Evolutionary conservation across 805 yeast species (phyloP), one percentile per base, ranked within the genome.

Genomic region (Kluyveromyces lactis): DNA sequence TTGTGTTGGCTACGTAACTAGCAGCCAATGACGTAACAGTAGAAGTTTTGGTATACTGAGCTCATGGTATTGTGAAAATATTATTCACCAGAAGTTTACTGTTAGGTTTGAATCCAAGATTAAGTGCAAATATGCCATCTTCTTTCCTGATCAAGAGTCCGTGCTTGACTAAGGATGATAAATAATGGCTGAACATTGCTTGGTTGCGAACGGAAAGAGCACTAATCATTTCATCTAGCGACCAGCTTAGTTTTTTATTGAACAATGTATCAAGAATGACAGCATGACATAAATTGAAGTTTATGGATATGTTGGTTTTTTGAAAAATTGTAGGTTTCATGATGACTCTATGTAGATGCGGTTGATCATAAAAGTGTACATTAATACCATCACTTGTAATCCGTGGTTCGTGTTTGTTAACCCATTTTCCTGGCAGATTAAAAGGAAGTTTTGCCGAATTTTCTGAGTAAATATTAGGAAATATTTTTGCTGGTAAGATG

Each of bases 291-390:
- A 34, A 24, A 16, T 24, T 24, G 18, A 34, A 9, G 9, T 34
- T 24, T 2, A 34, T 4, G 11, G 21, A 23, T 8, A 34, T 16
- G 10, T 6, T 4, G 15, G 13, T 10, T 13, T 24, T 34, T 3
- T 17, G 9, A 16, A 34, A 34, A 11, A 24, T 24, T 3, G 18
- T n/a, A 2, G 37, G n/a, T 26, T 26, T 24, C 15, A 34, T 2
- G 11, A 34, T 6, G 10, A 34, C 37, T 15, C 37, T 26, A 15
- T 34, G 37, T n/a, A 34, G 30, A 10, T 26, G 23, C 4, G 37
- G 37, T 26, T 34, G 37, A 24, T 34, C 23, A 10, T 15, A 18
- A 18, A 11, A 16, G 6, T 5, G 21, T 5, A 30, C 21, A 16
- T 15, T 15, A 5, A 30, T 8, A 11, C 15, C 33, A 16, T 30